Conservation (phyloP, 768 basidiomycete species). For the Pseudohyphozyma bogoriensis region DNA sequence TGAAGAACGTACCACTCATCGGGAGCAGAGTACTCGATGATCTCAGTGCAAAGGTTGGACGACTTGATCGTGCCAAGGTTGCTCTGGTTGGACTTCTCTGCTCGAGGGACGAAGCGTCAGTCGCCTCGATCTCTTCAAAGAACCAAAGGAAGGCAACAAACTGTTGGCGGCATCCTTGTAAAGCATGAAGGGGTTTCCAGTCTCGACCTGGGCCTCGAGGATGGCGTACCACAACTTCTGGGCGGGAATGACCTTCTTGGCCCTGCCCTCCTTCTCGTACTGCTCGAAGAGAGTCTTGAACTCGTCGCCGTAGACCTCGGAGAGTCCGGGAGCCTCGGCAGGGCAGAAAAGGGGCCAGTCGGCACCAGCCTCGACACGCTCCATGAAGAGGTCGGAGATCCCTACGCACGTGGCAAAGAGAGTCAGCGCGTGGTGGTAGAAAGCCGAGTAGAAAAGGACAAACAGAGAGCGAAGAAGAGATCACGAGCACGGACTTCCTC, state of each 20-base stretch:
- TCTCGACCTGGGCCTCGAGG: constrained; percentile 88
- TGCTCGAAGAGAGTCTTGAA: constrained; percentile 75
- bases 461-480: constrained; percentile 95
- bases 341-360: constrained; percentile 98
- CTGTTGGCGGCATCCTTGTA: constrained; percentile 96
- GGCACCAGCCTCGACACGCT: constrained; percentile 76
- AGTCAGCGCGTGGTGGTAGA: constrained; percentile 91
- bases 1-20: constrained; percentile 47
- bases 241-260: constrained; percentile 72
- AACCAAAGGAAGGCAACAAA: constrained; percentile 39
- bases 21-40: constrained; percentile 93
- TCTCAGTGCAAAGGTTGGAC: constrained; percentile 97
- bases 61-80: constrained; percentile 99
- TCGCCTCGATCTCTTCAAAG: constrained; percentile 3
- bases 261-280: constrained; percentile 84
- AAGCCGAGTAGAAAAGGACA: too few species aligned
- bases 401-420: too few species aligned
- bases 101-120: constrained; percentile 2
- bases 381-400: constrained; percentile 98
- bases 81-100: constrained; percentile 95
- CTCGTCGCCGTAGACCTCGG: constrained; percentile 78
- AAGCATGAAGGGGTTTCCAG: constrained; percentile 96
- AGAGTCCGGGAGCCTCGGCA: constrained; percentile 81
- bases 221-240: constrained; percentile 99
- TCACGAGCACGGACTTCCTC: constrained; percentile 94